A percentile compares a stretch with the other conserved stretches of the same genome.
phyloP scores from a whole-genome alignment of 1,284 basidiomycete genomes.

The Tylopilus sp. region DNA sequence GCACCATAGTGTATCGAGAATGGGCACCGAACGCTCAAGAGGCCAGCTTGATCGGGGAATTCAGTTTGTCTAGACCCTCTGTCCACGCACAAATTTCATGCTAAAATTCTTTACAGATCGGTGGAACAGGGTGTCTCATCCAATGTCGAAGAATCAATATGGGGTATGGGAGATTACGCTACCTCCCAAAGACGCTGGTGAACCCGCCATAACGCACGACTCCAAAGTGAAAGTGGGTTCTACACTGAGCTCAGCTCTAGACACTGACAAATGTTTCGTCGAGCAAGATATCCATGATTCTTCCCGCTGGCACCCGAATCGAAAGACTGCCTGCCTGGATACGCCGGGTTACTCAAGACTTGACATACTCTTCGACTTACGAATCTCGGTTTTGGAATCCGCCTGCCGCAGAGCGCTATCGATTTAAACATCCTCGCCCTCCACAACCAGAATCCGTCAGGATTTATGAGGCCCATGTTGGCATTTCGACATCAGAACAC shows the following conservation, averaged over 20 bases:
- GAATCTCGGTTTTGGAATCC: slow-evolving; percentile 99
- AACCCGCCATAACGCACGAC: slow-evolving; percentile 89
- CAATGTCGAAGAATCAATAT: slow-evolving; percentile 84
- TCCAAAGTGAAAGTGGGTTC: slow-evolving; percentile 81
- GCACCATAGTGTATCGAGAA: slow-evolving; percentile 83
- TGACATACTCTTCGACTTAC: slow-evolving; percentile 87
- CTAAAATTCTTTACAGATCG: slow-evolving; percentile 54
- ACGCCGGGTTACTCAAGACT: slow-evolving; percentile 91
- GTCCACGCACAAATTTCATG: not conserved
- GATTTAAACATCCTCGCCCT: slow-evolving; percentile 80
- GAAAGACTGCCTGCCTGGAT: slow-evolving; percentile 96
- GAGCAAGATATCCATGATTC: slow-evolving; percentile 79
- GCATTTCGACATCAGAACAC: slow-evolving; percentile 88
- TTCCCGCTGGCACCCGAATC: slow-evolving; percentile 74
- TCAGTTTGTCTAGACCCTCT: slow-evolving; percentile 65
- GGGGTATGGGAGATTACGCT: slow-evolving; percentile 92
- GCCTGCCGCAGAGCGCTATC: slow-evolving; percentile 65
- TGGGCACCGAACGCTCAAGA: slow-evolving; percentile 92
- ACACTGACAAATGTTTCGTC: not conserved
- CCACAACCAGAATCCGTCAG: slow-evolving; percentile 69
- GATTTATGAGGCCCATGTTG: slow-evolving; percentile 98
- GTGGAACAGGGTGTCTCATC: slow-evolving; percentile 84
- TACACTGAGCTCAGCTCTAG: not conserved
- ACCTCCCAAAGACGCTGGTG: slow-evolving; percentile 67
- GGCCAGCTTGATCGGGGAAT: slow-evolving; percentile 90